phyloP scores from a whole-genome alignment of 2,329 filamentous ascomycete species.

The Trichoderma sp. region DNA sequence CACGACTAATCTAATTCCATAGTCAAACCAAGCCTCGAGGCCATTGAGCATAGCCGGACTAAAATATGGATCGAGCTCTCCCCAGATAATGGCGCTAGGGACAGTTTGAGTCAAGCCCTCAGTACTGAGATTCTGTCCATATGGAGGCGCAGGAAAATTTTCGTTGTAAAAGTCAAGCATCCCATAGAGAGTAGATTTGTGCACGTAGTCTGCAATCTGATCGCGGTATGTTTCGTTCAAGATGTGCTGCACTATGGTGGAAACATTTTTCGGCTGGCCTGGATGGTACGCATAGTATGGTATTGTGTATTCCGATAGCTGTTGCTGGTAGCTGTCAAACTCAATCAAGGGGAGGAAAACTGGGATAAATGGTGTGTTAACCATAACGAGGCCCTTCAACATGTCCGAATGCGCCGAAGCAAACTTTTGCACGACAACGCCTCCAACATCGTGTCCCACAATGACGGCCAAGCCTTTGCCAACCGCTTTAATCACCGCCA shows the following conservation, averaged over 20 bases:
- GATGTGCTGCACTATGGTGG: neutral
- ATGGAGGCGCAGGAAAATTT: neutral
- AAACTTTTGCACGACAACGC: neutral
- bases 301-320: neutral
- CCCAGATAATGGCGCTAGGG: neutral
- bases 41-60: neutral
- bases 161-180: neutral
- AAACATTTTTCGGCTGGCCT: neutral
- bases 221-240: neutral
- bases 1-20: neutral
- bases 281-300: neutral
- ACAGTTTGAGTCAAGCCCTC: neutral
- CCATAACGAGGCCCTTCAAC: neutral
- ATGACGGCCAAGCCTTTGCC: neutral
- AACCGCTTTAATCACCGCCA: neutral
- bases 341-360: neutral
- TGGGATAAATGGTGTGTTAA: neutral
- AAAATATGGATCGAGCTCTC: neutral
- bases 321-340: neutral
- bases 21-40: neutral
- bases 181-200: neutral
- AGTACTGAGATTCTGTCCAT: neutral
- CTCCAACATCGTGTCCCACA: neutral
- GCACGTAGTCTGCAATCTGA: neutral
- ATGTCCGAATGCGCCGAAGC: neutral